Conservation (phyloP, 257 asterid genomes). For the Forsythia suspensa region DNA sequence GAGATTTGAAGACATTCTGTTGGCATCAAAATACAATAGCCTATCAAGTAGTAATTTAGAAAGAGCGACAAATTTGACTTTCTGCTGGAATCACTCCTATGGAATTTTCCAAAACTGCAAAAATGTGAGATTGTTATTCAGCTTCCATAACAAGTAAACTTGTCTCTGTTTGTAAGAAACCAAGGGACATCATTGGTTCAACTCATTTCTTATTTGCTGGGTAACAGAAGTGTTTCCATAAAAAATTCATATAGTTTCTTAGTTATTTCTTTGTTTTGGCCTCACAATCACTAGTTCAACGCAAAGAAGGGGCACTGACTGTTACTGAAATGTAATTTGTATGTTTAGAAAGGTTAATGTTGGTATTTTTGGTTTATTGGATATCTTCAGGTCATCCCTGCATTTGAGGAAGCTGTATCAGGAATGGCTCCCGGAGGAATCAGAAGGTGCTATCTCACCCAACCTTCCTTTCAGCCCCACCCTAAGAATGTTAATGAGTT, state of each 20-base stretch:
- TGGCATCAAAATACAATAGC: background rate
- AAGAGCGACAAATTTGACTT: background rate
- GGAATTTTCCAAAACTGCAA: background rate
- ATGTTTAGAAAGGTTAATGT: conserved; percentile 15
- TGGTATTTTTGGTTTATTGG: conserved; percentile 22
- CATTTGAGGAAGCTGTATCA: conserved; percentile 89
- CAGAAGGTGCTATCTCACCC: conserved; percentile 55
- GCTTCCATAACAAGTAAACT: background rate
- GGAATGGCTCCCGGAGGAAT: conserved; percentile 94
- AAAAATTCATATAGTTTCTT: no score
- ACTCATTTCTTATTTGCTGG: no score
- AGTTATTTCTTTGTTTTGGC: background rate
- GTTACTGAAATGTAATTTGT: background rate
- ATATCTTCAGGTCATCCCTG: conserved; percentile 85
- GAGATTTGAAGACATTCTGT: background rate
- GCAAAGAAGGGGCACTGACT: conserved; percentile 4
- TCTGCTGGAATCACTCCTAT: background rate
- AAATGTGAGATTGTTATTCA: background rate
- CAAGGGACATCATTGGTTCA: no score
- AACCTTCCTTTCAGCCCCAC: conserved; percentile 3
- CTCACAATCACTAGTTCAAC: background rate
- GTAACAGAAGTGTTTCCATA: no score
- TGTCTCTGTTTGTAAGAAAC: background rate
- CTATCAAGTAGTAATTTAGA: no score
- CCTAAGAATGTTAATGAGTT: background rate